Evolutionary conservation across 1,139 yeast genomes (phyloP), one percentile per base, ranked within the genome.

Genomic region (Taiozyma sp.): DNA sequence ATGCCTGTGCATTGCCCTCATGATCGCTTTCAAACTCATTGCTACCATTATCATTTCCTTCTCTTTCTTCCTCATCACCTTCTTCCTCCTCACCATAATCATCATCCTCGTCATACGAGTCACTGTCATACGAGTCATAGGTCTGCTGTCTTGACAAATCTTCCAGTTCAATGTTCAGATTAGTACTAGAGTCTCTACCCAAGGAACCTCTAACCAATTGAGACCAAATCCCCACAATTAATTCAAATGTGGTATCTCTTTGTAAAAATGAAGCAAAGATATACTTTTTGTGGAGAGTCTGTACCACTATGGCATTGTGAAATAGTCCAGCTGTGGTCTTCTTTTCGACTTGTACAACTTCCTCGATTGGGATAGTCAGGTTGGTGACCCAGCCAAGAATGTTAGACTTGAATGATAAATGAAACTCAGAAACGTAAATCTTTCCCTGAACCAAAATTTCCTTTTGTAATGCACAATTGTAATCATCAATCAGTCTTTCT

Each of bases 381-480:
- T 82, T 80, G 8, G 91, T 86, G 1, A 83, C 84, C 80, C 89
- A 81, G 0, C 93, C 93, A 51, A 87, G 70, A 51, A 87, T 83
- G 58, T 85, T 86, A 0, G 91, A 83, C 57, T 84, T 84, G 69
- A 87, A 87, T 56, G 87, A 81, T 16, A 86, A 68, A 58, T 78
- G 79, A 49, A 73, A 74, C 53, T 81, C 83, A 50, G 85, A 77
- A 14, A 87, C 69, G 63, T 82, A 86, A 71, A 87, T 68, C 58
- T 83, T 75, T 8, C 95, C 95, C 59, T 87, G 95, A 12, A 85
- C 76, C 46, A 87, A 70, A 30, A 87, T 83, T 63, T 87, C 93
- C 57, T 81, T 81, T 3, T 84, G 80, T 34, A 82, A 71, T 0
- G 95, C 95, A 73, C 93, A 87, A 44, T 84, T 77, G 60, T 74